Base-by-base conservation (phyloP, 2,329 filamentous ascomycete species). In the Sclerotinia subarctica region DNA sequence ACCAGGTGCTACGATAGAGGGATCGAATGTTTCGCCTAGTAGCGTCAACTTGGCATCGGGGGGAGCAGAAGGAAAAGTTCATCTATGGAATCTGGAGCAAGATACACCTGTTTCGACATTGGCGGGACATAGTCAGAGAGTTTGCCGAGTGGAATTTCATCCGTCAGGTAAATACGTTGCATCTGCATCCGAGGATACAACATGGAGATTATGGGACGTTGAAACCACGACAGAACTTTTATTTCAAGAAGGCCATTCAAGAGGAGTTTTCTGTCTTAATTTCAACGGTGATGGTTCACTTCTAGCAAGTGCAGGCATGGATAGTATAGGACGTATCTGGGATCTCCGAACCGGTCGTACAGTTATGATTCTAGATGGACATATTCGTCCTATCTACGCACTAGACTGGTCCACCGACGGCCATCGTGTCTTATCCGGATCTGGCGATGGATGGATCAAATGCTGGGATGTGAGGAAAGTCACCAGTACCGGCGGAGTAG, bases 381-480 rank as follows among this genome's bases (percentile, higher is more conserved):
- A 90, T 74, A 95, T 97, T 76, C 92, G 94, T 70, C 94, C 96
- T 19, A 97, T 99, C 66, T 94, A 96, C 75, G 93, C 90, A 0
- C 82, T 98, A 7, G 94, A 97, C 78, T 99, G 96, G 95, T 89
- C 91, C 68, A 85, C 89, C 0, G 95, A 99, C 77, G 93, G 94
- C 7, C 90, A 97, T 78, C 88, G 95, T n/a, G 87, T 98, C 11
- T 82, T 98, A n/a, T 93, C 93, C 0, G 94, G 93, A 1, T 96
- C 93, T 19, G 93, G 90, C 2, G 95, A 99, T 77, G 94, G 94
- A 24, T 98, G 95, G 86, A 89, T 97, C 76, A 98, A 97, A 79
- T 97, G 94, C 80, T 99, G 95, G 95, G 95, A 99, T 77, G 85
- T 99, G 64, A 88, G 95, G 57, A 94, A 95, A 75, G 94, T 98